These are phyloP conservation scores for Davidsoniella virescens DNA, from an alignment of 2,329 filamentous ascomycete species.

Conservation along the genomic window DNA sequence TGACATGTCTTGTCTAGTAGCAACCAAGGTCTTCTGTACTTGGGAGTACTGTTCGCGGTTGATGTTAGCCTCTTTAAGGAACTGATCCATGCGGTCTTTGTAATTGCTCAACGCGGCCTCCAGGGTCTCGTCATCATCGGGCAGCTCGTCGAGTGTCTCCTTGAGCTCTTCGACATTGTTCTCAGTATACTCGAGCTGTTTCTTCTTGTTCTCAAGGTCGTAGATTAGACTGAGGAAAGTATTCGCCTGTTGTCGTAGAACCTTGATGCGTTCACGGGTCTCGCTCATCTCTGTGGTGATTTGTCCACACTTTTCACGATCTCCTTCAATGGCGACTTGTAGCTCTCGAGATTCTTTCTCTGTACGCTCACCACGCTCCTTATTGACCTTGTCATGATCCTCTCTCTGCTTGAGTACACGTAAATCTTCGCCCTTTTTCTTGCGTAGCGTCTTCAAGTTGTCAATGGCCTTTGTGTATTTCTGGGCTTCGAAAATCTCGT, in stretches of 20 bases:
- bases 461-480: conserved; percentile 97
- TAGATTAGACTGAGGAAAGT: conserved; percentile 60
- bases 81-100: conserved; percentile 53
- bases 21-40: conserved; percentile 35
- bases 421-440: conserved; percentile 65
- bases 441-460: conserved; percentile 74
- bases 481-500: conserved; percentile 92
- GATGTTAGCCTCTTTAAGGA: conserved; percentile 44
- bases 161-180: conserved; percentile 55
- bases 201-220: conserved; percentile 58
- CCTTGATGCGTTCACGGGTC: conserved; percentile 38
- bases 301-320: conserved; percentile 40
- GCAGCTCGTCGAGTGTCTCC: conserved; percentile 57
- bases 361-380: conserved; percentile 62
- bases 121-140: conserved; percentile 63
- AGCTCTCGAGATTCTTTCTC: conserved; percentile 50
- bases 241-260: conserved; percentile 57
- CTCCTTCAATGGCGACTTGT: conserved; percentile 46
- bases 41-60: conserved; percentile 49
- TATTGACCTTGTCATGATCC: conserved; percentile 63
- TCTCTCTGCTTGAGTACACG: conserved; percentile 58
- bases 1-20: conserved; percentile 31
- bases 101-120: conserved; percentile 59
- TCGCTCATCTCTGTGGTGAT: conserved; percentile 45
- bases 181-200: conserved; percentile 54